Evolutionary conservation across 805 yeast species (phyloP), one percentile per base, ranked within the genome.

Genomic region (Candida berthetii): DNA sequence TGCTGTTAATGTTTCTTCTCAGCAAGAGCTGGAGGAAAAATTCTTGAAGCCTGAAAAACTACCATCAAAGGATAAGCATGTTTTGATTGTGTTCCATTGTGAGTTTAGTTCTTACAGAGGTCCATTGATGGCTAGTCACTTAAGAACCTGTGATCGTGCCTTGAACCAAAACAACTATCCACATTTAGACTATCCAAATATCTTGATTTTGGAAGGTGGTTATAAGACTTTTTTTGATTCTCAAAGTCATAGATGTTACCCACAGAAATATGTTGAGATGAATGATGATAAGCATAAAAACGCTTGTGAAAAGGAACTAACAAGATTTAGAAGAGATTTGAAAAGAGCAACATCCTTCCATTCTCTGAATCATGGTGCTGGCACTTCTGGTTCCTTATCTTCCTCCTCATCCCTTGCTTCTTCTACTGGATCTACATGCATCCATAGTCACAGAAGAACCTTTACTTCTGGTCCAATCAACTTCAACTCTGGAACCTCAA

Each of bases 61-160:
- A 36, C 38, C 38, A 28, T 40, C 20, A 16, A 7, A 17, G 11
- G n/a, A 39, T 6, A 35, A 34, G 16, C 70, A 66, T 16, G 69
- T 69, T 17, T 65, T 93, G 42, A 60, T 91, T 7, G 71, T 93
- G 10, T 91, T 93, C 68, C 97, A 93, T 62, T 93, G 99, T 64
- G 99, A 93, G 63, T 91, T 88, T 60, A 83, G 95, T 31, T 78
- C 95, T 6, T 87, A 83, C 57, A 72, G 99, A 44, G 96, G 98
- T n/a, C 99, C 99, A 4, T 67, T 83, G 37, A 78, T 93, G 84
- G 98, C 98, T 1, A 69, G 80, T 41, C 89, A 88, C 58, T 71
- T 93, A 42, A 70, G 99, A 46, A 82, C 82, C 45, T 75, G 85
- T 51, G 99, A 93, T 64, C 75, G 99, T 47, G 73, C 74, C 32